phyloP scores from a whole-genome alignment of 768 basidiomycete species.

The Pholiota molesta region DNA sequence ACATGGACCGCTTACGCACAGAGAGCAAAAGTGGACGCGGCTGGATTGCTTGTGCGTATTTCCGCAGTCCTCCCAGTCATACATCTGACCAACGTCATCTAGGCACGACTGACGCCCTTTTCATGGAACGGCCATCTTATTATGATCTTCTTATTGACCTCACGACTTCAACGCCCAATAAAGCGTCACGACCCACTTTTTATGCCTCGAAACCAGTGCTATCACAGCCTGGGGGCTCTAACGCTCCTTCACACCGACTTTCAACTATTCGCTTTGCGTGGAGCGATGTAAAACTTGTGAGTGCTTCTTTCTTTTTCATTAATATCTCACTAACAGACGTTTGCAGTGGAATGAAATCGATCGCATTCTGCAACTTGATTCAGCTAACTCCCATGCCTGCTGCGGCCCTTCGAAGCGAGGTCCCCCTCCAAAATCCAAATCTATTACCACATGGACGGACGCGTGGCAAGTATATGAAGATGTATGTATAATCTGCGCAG shows the following conservation, averaged over 20 bases:
- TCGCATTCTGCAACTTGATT: slow-evolving; percentile 62
- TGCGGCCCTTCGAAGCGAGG: slow-evolving; percentile 38
- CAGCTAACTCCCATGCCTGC: slow-evolving; percentile 34
- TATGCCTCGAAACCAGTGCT: slow-evolving; percentile 57
- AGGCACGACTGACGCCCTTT: slow-evolving; percentile 85
- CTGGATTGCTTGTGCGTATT: slow-evolving; percentile 76
- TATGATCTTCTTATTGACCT: slow-evolving; percentile 85
- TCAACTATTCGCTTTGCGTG: slow-evolving; percentile 75
- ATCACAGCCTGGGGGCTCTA: slow-evolving; percentile 32
- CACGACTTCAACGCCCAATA: slow-evolving; percentile 64
- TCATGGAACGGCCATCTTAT: slow-evolving; percentile 76
- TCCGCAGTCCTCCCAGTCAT: background rate
- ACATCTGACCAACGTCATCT: slow-evolving; percentile 1
- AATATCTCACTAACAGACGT: background rate
- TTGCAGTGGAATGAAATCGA: slow-evolving; percentile 79
- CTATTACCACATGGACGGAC: slow-evolving; percentile 64
- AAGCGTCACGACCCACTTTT: slow-evolving; percentile 66
- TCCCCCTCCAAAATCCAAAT: slow-evolving; percentile 33
- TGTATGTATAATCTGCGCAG: slow-evolving; percentile 79
- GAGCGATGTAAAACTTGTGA: slow-evolving; percentile 78
- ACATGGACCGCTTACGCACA: slow-evolving; percentile 61
- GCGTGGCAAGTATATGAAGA: slow-evolving; percentile 86
- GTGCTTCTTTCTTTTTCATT: slow-evolving; percentile 22
- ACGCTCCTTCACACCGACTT: slow-evolving; percentile 54
- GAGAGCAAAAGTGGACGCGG: slow-evolving; percentile 66